Conservation (phyloP, 768 basidiomycete species). For the Amanita pseudoporphyria region DNA sequence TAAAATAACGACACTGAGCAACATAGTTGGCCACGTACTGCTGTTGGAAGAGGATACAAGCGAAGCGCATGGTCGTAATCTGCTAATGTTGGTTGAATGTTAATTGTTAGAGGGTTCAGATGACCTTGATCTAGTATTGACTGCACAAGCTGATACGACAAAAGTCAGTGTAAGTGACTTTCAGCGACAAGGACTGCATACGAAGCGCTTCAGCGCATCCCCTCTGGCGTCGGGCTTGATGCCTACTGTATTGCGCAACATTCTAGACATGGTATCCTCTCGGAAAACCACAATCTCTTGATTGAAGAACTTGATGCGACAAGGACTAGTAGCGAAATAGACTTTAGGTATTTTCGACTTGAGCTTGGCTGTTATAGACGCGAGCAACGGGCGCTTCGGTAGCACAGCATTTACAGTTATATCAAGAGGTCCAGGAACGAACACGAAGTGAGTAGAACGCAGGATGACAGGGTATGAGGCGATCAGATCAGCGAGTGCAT, state of each 20-base stretch:
- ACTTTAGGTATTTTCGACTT: conserved; percentile 67
- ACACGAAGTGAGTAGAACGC: conserved; percentile 77
- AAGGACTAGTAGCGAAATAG: conserved; percentile 85
- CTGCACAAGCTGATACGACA: conserved; percentile 72
- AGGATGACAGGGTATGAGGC: conserved; percentile 71
- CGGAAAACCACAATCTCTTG: conserved; percentile 94
- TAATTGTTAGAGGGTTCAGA: conserved; percentile 76
- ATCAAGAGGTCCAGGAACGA: conserved; percentile 93
- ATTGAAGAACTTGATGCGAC: conserved; percentile 88
- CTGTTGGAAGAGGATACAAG: conserved; percentile 88
- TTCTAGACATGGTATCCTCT: conserved; percentile 87
- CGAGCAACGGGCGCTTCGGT: conserved; percentile 75
- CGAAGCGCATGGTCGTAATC: conserved; percentile 91
- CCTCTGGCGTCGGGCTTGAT: conserved; percentile 74
- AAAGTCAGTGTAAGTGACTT: not conserved
- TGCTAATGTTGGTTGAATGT: conserved; percentile 78
- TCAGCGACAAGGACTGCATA: conserved; percentile 27
- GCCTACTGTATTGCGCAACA: conserved; percentile 87
- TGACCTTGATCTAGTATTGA: conserved; percentile 93
- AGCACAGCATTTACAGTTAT: conserved; percentile 71
- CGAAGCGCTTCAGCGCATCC: conserved; percentile 82
- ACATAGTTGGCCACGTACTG: conserved; percentile 39
- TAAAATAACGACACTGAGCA: not conserved
- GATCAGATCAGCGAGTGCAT: conserved; percentile 78
- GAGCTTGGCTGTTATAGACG: conserved; percentile 62